Percentiles rank a stretch among this genome's conserved stretches.
Conservation (phyloP, 371 early-diverging fungal species). For the Dichotomocladium elegans region DNA sequence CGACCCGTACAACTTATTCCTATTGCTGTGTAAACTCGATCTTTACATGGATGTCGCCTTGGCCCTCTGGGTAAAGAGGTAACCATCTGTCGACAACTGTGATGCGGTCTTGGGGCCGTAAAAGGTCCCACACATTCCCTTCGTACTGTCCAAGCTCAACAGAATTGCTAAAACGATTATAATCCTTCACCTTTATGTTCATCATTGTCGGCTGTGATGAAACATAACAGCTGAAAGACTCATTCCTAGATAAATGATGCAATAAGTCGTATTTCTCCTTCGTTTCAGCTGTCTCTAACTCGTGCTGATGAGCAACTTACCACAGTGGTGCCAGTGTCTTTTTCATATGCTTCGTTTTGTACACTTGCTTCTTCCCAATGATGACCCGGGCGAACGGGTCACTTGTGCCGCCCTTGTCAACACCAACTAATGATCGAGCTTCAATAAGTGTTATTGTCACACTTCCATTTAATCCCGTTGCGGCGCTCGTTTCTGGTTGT, state of each 20-base stretch:
- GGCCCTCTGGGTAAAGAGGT: slow-evolving; percentile 33
- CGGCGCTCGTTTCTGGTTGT: slow-evolving; percentile 8
- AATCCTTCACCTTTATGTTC: slow-evolving; percentile 62
- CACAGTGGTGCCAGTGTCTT: slow-evolving; percentile 77
- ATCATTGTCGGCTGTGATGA: slow-evolving; percentile 43
- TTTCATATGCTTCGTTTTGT: slow-evolving; percentile 76
- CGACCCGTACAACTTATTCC: too few relatives aligned
- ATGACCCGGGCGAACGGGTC: slow-evolving; percentile 60
- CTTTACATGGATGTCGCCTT: slow-evolving; percentile 36
- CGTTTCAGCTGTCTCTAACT: too few relatives aligned
- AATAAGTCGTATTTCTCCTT: too few relatives aligned
- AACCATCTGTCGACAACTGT: slow-evolving; percentile 34
- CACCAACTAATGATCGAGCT: slow-evolving; percentile 60
- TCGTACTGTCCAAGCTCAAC: slow-evolving; percentile 60
- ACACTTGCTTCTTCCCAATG: slow-evolving; percentile 50
- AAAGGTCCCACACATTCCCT: slow-evolving; percentile 55
- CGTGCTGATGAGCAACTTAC: slow-evolving; percentile 17
- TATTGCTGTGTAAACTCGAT: slow-evolving; percentile 19
- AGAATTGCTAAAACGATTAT: slow-evolving; percentile 61
- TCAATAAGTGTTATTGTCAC: slow-evolving; percentile 48
- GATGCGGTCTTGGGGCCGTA: slow-evolving; percentile 25
- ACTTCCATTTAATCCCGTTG: slow-evolving; percentile 33
- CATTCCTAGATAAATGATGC: slow-evolving; percentile 26
- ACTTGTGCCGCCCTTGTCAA: slow-evolving; percentile 57
- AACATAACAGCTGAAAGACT: slow-evolving; percentile 22